Base-by-base conservation (phyloP, 768 basidiomycete species). In the Kwoniella heveanensis region DNA sequence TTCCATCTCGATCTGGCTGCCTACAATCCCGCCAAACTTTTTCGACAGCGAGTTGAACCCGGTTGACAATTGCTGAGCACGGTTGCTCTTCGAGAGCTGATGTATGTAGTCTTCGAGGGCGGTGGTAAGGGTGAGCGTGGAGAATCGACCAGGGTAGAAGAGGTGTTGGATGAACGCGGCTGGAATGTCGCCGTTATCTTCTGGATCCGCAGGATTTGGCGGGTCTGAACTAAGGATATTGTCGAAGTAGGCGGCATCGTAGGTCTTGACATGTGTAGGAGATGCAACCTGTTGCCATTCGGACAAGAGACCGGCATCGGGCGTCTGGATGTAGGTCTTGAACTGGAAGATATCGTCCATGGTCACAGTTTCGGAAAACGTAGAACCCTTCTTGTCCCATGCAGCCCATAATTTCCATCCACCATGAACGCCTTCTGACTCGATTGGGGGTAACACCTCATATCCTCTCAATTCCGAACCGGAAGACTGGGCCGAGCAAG, bases 121-220 rank as follows among this genome's bases (percentile, higher is more conserved):
- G 19, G 86, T 88, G 49, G 86, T 86, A 32, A 96, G 85, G 9
- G 92, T 91, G 36, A 90, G 80, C 1, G 86, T 82, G 9, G 94
- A 94, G 80, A 96, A 97, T 55, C 91, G 84, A 22, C 91, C 91
- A 0, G 95, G 93, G 30, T 88, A 85, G 84, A 94, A 87, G 67
- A 96, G 83, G 49, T 88, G 90, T 56, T 87, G 84, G 73, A 93
- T 84, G 80, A 92, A 93, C 66, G 88, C 88, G 60, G 88, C 88
- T 0, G 88, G 84, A 71, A 94, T 79, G 50, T 76, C 70, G 13
- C 87, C 39, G 22, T 70, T 70, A 32, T 79, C 74, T 49, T 68
- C 60, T 1, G 68, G 70, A 8, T 71, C 63, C 13, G 64, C 54
- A 8, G 69, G 66, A 27, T 73, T 66, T 15, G 64, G 84, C 29